Percentiles rank a stretch among this genome's conserved stretches.
Evolutionary conservation across 2,329 filamentous ascomycete genomes (phyloP).

Genomic region (Thermothelomyces thermophilus): DNA sequence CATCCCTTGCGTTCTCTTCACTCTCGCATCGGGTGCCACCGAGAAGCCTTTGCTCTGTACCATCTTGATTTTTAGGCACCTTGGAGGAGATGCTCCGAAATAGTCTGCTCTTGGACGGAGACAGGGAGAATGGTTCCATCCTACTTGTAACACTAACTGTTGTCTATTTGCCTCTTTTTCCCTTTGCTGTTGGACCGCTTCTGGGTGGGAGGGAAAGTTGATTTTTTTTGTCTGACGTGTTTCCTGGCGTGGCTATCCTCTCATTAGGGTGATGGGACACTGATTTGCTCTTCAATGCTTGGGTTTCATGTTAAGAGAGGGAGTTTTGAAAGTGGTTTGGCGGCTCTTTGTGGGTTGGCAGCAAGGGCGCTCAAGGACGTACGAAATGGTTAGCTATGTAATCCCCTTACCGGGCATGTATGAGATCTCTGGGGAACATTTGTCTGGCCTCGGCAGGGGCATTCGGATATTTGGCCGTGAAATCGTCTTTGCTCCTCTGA

Average conservation of each 20-base stretch:
- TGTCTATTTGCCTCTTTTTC: no score
- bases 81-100: background rate
- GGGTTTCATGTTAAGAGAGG: background rate
- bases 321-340: background rate
- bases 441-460: no score
- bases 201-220: background rate
- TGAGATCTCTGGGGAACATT: no score
- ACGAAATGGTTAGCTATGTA: background rate
- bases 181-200: background rate
- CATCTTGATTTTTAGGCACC: background rate
- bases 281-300: background rate
- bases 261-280: background rate
- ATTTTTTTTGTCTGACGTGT: background rate
- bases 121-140: background rate
- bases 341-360: background rate
- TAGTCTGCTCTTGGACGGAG: no score
- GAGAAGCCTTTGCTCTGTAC: background rate
- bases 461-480: no score
- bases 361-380: background rate
- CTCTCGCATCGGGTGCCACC: background rate
- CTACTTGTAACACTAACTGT: conserved; percentile 4
- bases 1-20: background rate
- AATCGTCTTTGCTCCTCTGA: no score
- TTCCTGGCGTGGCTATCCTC: background rate
- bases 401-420: background rate